These are phyloP conservation scores for Paxillus ammoniavirescens DNA, from an alignment of 768 basidiomycete species.

Conservation along the genomic window DNA sequence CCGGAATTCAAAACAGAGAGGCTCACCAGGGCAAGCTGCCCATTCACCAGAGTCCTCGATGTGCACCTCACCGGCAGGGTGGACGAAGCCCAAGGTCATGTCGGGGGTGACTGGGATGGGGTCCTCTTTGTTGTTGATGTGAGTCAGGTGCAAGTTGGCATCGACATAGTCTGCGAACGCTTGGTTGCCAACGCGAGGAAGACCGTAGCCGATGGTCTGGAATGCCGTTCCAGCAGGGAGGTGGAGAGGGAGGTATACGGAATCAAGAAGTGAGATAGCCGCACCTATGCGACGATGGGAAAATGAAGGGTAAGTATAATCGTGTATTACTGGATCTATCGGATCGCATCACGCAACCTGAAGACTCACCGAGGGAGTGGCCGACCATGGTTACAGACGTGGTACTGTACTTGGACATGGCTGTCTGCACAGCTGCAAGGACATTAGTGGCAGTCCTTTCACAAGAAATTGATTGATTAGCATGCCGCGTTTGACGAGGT, in stretches of 20 bases:
- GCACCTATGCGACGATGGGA: conserved; percentile 23
- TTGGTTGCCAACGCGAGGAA: conserved; percentile 52
- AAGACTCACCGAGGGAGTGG: conserved; percentile 38
- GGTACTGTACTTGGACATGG: conserved; percentile 35
- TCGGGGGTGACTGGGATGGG: conserved; percentile 35
- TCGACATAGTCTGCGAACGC: conserved; percentile 60
- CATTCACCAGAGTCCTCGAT: conserved; percentile 47
- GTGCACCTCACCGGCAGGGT: conserved; percentile 43
- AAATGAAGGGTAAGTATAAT: neutral
- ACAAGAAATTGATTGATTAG: neutral
- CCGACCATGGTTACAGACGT: conserved; percentile 44
- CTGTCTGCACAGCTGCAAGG: conserved; percentile 43
- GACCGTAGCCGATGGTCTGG: conserved; percentile 32
- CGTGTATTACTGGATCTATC: neutral
- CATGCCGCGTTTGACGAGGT: neutral
- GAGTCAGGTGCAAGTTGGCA: conserved; percentile 42
- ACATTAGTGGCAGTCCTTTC: conserved; percentile 39
- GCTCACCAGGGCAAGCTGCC: conserved; percentile 51
- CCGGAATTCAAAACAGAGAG: neutral
- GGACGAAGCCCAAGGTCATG: conserved; percentile 38
- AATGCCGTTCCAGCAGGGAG: conserved; percentile 34
- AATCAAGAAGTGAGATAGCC: conserved; percentile 37
- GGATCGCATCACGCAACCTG: neutral
- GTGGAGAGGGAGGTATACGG: conserved; percentile 39
- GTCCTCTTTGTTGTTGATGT: conserved; percentile 53